Evolutionary conservation across 306 rosid genomes (phyloP), one percentile per base, ranked within the genome.

Genomic region (Vicia sativa): DNA sequence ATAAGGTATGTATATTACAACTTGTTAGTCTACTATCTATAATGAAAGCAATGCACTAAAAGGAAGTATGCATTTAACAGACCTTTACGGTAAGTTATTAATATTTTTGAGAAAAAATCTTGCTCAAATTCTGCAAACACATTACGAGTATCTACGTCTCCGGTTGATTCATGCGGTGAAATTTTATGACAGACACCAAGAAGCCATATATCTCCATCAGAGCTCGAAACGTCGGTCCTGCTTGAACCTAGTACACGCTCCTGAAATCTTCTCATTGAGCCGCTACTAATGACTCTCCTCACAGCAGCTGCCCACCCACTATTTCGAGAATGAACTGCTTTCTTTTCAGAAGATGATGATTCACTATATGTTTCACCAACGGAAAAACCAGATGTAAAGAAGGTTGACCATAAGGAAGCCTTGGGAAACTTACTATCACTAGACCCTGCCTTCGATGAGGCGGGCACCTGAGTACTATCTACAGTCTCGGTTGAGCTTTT

Each of bases 61-160:
- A 38, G 28, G 52, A 1, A 59, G 55, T 12, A 49, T 34, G 39
- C 16, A 56, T 54, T 54, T 39, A 38, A 70, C 81, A 73, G 49
- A 92, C 99, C 99, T 88, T 87, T 90, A 46, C 99, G 86, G 72
- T 93, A 93, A n/a, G 99, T 93, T 71, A 87, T 61, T 77, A 93
- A 71, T 63, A 93, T 86, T 82, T 90, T 87, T 26, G 99, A 90
- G 53, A 83, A 82, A 63, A 90, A 87, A 65, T 93, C 99, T 18
- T 73, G 87, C 59, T 90, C 91, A 70, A 83, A 88, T 69, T 79
- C 87, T 60, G 78, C 83, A 62, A 87, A 45, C 42, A 79, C 80
- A 57, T 68, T 68, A 55, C 81, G 74, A 67, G 79, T 65, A 73
- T 77, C 80, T 39, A 75, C 84, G 74, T 68, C 82, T 69, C 74